phyloP scores from a whole-genome alignment of 78 protist species.

The Bigelowiella natans region DNA sequence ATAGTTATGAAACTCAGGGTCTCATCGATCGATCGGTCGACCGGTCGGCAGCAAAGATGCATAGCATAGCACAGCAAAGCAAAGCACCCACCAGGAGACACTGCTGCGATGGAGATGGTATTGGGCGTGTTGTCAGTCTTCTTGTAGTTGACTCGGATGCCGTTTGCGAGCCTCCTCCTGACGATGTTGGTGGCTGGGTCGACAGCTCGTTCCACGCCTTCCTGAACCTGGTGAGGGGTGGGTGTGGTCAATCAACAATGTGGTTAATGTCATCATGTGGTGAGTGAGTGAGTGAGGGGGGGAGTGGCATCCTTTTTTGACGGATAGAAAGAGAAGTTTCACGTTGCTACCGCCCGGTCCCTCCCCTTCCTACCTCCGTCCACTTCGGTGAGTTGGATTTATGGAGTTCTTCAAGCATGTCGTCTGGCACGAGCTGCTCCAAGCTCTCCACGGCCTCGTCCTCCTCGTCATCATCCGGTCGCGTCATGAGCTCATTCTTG shows the following conservation, averaged over 20 bases:
- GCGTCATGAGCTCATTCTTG: neutral
- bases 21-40: too few relatives aligned
- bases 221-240: neutral
- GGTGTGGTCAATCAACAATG: too few relatives aligned
- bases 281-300: too few relatives aligned
- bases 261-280: too few relatives aligned
- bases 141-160: neutral
- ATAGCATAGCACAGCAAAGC: too few relatives aligned
- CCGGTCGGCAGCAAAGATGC: too few relatives aligned
- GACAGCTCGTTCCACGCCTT: neutral
- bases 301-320: too few relatives aligned
- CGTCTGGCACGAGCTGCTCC: neutral
- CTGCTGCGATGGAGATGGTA: neutral
- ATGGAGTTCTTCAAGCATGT: neutral
- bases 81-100: neutral
- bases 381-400: neutral
- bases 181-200: neutral
- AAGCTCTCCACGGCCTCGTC: neutral
- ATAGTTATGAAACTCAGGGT: too few relatives aligned
- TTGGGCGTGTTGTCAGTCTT: neutral
- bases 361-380: too few relatives aligned
- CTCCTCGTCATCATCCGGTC: neutral
- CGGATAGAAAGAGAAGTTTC: too few relatives aligned
- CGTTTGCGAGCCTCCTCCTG: neutral
- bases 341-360: too few relatives aligned